These are phyloP conservation scores for Talaromyces wortmannii DNA, from an alignment of 495 filamentous ascomycete genomes.

Conservation along the genomic window DNA sequence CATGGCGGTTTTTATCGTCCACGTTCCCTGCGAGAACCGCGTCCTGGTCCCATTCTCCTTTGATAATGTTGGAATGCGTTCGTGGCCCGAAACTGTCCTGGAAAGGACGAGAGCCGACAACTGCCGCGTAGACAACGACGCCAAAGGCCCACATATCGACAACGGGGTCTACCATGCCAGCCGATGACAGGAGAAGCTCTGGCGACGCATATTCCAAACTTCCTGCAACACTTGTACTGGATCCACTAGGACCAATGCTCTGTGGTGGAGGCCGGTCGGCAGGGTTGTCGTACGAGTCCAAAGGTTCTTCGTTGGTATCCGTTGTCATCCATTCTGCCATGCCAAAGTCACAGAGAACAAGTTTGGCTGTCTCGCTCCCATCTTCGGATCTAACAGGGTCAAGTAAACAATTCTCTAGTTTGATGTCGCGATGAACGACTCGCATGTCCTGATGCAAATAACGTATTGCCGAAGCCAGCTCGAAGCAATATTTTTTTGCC, in stretches of 20 bases:
- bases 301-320: conserved; percentile 40
- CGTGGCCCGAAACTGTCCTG: conserved; percentile 53
- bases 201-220: conserved; percentile 64
- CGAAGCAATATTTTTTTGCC: conserved; percentile 58
- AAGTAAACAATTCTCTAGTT: conserved; percentile 71
- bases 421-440: conserved; percentile 68
- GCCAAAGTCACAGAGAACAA: conserved; percentile 70
- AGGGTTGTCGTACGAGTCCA: conserved; percentile 42
- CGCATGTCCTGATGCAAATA: conserved; percentile 70
- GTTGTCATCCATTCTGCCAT: conserved; percentile 65
- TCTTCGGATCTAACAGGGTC: conserved; percentile 45
- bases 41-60: conserved; percentile 53
- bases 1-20: conserved; percentile 20
- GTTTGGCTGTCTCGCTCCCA: conserved; percentile 40
- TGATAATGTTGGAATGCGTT: conserved; percentile 52
- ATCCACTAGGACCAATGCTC: conserved; percentile 48
- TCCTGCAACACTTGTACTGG: conserved; percentile 51
- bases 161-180: conserved; percentile 43
- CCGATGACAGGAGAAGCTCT: conserved; percentile 44
- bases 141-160: conserved; percentile 73
- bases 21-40: conserved; percentile 32
- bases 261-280: conserved; percentile 38
- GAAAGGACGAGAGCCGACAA: conserved; percentile 65
- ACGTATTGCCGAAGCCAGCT: conserved; percentile 61
- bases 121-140: conserved; percentile 55